phyloP scores from a whole-genome alignment of 2,329 filamentous ascomycete genomes.

The Ophiosphaerella narmari region DNA sequence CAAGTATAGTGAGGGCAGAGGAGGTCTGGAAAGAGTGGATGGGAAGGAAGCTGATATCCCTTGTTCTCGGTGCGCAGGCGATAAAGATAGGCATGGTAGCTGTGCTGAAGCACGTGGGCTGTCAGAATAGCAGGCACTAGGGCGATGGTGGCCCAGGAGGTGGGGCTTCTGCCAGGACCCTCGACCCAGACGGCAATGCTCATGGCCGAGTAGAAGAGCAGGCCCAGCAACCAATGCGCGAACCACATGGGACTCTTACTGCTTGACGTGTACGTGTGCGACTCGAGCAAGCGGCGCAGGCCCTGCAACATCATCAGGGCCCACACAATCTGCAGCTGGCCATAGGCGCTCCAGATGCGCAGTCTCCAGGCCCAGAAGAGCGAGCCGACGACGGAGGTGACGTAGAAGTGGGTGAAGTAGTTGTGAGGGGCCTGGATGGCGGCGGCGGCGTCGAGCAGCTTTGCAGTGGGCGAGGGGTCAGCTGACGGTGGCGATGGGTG shows the following conservation, averaged over 20 bases:
- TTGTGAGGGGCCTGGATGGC: conserved; percentile 74
- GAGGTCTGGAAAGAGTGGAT: conserved; percentile 71
- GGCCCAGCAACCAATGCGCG: conserved; percentile 78
- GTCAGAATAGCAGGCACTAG: conserved; percentile 68
- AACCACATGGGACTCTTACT: conserved; percentile 82
- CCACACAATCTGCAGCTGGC: conserved; percentile 71
- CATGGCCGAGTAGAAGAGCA: conserved; percentile 76
- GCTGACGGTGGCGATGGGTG: conserved; percentile 2
- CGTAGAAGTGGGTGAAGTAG: conserved; percentile 90
- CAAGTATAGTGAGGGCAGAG: conserved; percentile 91
- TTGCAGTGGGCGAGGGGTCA: conserved; percentile 14
- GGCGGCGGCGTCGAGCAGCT: conserved; percentile 57
- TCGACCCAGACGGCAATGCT: conserved; percentile 84
- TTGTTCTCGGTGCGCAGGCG: conserved; percentile 43
- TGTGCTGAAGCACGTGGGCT: conserved; percentile 74
- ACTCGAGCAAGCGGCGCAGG: conserved; percentile 76
- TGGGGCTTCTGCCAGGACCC: conserved; percentile 53
- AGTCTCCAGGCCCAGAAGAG: conserved; percentile 75
- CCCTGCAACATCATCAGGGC: conserved; percentile 77
- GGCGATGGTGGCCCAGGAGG: conserved; percentile 55
- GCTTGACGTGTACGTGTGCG: conserved; percentile 66
- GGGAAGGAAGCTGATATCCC: conserved; percentile 80
- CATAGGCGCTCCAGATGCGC: conserved; percentile 42
- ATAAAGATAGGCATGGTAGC: conserved; percentile 55
- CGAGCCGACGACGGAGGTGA: conserved; percentile 70